Evolutionary conservation across 257 asterid genomes (phyloP), one percentile per base, ranked within the genome.

Genomic region (Nicotiana paniculata): DNA sequence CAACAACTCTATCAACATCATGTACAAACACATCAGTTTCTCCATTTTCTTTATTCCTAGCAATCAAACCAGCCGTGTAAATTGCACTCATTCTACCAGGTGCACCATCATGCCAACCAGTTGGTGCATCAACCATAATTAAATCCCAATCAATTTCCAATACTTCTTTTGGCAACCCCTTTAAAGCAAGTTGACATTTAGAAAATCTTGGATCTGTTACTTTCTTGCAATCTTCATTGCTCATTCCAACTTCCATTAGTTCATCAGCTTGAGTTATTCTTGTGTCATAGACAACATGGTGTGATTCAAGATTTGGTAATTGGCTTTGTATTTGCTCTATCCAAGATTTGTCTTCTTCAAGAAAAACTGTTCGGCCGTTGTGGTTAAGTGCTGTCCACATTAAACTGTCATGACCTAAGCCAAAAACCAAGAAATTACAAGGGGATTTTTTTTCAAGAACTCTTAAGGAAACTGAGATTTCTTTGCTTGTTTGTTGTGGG

Each of bases 91-190:
- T 95, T 79, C 99, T 87, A 24, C 99, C 97, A 0, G 99, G 98
- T 1, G 98, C 97, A 6, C 82, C 93, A 1, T 92, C 94, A 26
- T 88, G 90, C 86, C 91, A 93, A 9, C 99, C 97, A 0, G 97
- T 93, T 0, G 99, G 98, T 4, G 99, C 99, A 51, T 95, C 99
- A 72, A 95, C 97, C 98, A 95, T 95, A 83, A 95, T 90, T 81
- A 95, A 3, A 77, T 95, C 99, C 99, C 98, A 95, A 8, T 93
- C 97, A 0, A 87, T 77, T 6, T 95, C 98, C 64, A 92, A 93
- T 0, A 93, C 84, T 53, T 89, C 91, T 39, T 70, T 82, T 1
- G 98, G 97, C 54, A 95, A 81, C 0, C 90, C 92, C 59, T 90
- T 90, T 2, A 95, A 68, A 3, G 95, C 86, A 1, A 95, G 92